phyloP scores from a whole-genome alignment of 768 basidiomycete genomes.

The Pisolithus albus region DNA sequence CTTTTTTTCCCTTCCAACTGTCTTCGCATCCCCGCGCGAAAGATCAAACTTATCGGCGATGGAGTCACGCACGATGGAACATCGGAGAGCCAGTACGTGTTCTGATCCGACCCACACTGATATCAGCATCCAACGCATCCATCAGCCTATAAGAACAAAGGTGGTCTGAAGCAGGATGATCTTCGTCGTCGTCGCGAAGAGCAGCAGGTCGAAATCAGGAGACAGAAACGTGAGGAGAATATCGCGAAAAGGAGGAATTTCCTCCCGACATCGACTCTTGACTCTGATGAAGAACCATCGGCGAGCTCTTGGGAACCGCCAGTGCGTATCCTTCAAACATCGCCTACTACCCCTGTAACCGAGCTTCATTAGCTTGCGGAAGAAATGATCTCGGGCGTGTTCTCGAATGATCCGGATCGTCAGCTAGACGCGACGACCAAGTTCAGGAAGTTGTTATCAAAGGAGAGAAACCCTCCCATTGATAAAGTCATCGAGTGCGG shows the following conservation, averaged over 20 bases:
- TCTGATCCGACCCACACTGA: background rate
- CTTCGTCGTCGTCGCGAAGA: conserved; percentile 95
- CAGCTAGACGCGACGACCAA: conserved; percentile 97
- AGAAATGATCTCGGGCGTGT: conserved; percentile 91
- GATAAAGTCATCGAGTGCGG: conserved; percentile 97
- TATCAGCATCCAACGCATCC: conserved; percentile 32
- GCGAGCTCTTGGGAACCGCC: conserved; percentile 69
- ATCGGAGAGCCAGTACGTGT: conserved; percentile 61
- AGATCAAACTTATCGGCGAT: conserved; percentile 22
- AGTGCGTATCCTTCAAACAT: conserved; percentile 32
- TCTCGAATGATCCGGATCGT: conserved; percentile 83
- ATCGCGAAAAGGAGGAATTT: conserved; percentile 97
- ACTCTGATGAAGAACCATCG: conserved; percentile 89
- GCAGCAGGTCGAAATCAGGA: conserved; percentile 97
- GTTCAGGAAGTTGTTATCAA: conserved; percentile 97
- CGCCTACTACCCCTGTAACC: conserved; percentile 5
- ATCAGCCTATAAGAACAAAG: conserved; percentile 86
- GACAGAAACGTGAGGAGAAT: conserved; percentile 97
- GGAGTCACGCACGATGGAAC: conserved; percentile 68
- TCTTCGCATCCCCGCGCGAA: conserved; percentile 3
- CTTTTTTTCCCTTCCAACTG: background rate
- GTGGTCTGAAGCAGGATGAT: conserved; percentile 84
- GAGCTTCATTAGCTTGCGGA: conserved; percentile 55
- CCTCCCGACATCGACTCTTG: conserved; percentile 61
- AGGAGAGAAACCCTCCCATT: conserved; percentile 99